Percentiles rank a stretch among this genome's conserved stretches.
Conservation (phyloP, 148 eudicot genomes). For the Silene uniflora region DNA sequence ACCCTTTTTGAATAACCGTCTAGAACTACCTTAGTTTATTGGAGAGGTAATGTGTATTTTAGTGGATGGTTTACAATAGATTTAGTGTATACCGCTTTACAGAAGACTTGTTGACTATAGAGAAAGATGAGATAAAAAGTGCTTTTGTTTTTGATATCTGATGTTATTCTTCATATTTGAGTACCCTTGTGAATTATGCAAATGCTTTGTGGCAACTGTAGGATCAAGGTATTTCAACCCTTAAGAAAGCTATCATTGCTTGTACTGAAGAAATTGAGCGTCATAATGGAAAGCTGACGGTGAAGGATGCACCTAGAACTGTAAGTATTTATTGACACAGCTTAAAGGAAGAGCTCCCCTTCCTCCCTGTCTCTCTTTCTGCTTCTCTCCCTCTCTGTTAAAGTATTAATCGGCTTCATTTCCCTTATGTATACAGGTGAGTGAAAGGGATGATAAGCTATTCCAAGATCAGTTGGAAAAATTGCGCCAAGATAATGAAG, state of each 20-base stretch:
- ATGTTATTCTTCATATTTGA: neutral
- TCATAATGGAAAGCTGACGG: slow-evolving; percentile 79
- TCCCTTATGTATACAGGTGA: slow-evolving; percentile 45
- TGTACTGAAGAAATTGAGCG: slow-evolving; percentile 72
- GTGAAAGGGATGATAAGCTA: slow-evolving; percentile 75
- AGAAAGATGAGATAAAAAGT: neutral
- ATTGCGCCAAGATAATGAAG: slow-evolving; percentile 50
- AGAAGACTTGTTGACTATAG: no score
- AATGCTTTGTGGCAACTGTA: slow-evolving; percentile 20
- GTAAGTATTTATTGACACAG: slow-evolving; percentile 27
- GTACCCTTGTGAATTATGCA: neutral
- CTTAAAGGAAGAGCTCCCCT: neutral
- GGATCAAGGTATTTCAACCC: slow-evolving; percentile 91
- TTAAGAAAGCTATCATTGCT: slow-evolving; percentile 70
- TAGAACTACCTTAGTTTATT: no score
- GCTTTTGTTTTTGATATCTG: neutral
- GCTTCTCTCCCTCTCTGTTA: neutral
- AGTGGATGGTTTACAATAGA: neutral
- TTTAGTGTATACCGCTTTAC: no score
- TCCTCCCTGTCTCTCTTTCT: neutral
- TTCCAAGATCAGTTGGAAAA: slow-evolving; percentile 58
- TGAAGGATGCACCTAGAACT: slow-evolving; percentile 92
- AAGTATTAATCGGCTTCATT: neutral
- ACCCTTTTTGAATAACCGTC: neutral
- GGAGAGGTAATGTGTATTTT: neutral